Evolutionary conservation across 805 yeast genomes (phyloP), one percentile per base, ranked within the genome.

Genomic region (Sporopachydermia lactativora): DNA sequence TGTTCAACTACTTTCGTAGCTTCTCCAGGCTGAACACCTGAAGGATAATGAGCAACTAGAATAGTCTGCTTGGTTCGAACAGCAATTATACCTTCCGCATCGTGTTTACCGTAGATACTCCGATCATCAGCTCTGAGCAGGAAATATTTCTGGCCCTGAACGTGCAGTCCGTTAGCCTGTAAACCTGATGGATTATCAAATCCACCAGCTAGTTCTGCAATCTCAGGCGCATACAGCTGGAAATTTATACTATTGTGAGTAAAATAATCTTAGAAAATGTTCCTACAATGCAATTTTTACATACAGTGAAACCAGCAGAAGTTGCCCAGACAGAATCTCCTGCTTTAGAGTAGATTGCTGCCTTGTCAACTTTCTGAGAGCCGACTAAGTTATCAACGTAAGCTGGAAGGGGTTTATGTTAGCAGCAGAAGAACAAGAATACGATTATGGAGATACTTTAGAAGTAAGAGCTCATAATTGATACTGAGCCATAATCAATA

Each of bases 311-410:
- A 35, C 74, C 73, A 45, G 81, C 71, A 14, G 92, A 70, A 50
- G 77, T 74, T 16, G 97, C 97, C 98, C 98, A 92, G 41, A 77
- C 72, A 15, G 95, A 73, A 60, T 88, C 95, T 37, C 98, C 98
- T 11, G 94, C 95, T 50, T 82, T 80, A 5, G 96, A 88, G 63
- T 82, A 88, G 50, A 92, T 75, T 35, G 94, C 92, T 24, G 97
- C 96, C 60, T 77, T 77, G 65, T 89, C 96, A 49, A 92, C 70
- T 60, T 83, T 84, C 47, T 85, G 84, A 40, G 96, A 81, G 42
- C 79, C 82, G 49, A 81, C 65, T 51, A 92, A 76, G 65, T 86
- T 89, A 60, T 92, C 97, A 42, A 96, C 86, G 72, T 92, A 92
- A 45, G 96, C 96, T 86, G 43, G 38, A 39, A 40, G 34, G 36